Conservation (phyloP, 2,329 filamentous ascomycete species). For the Emericellopsis cladophorae region DNA sequence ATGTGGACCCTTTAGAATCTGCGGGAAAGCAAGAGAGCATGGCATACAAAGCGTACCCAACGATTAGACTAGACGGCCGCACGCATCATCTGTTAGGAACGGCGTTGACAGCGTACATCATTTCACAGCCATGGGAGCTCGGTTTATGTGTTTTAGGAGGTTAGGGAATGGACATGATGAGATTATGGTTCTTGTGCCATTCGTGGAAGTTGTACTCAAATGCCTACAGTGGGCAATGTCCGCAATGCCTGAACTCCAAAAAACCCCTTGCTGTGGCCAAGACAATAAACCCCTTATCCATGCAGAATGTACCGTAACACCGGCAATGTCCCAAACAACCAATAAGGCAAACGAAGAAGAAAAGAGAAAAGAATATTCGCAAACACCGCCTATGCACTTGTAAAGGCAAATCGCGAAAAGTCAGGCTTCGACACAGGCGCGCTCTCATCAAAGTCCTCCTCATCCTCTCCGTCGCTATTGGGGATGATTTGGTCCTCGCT, state of each 20-base stretch:
- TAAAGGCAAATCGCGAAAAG: constrained; percentile 34
- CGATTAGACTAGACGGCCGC: no score
- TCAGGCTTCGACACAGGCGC: constrained; percentile 23
- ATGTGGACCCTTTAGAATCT: no score
- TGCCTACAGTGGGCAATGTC: no score
- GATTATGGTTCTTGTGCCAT: no score
- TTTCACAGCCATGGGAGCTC: no score
- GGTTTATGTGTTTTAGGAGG: no score
- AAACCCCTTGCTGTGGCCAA: no score
- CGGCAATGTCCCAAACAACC: neutral
- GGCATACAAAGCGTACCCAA: neutral
- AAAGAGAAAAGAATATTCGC: neutral
- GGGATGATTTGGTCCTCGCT: constrained; percentile 46
- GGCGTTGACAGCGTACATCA: neutral
- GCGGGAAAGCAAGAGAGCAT: neutral
- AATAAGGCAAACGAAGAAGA: neutral
- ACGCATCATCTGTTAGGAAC: neutral
- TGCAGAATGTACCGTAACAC: no score
- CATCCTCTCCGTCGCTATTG: constrained; percentile 36
- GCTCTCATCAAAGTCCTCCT: constrained; percentile 16
- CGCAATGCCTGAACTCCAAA: no score
- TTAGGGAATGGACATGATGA: no score
- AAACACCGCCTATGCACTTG: neutral
- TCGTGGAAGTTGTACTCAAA: no score
- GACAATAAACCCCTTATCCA: no score